Evolutionary conservation across 1,139 yeast species (phyloP).

Genomic region (Geotrichum macrosporum): DNA sequence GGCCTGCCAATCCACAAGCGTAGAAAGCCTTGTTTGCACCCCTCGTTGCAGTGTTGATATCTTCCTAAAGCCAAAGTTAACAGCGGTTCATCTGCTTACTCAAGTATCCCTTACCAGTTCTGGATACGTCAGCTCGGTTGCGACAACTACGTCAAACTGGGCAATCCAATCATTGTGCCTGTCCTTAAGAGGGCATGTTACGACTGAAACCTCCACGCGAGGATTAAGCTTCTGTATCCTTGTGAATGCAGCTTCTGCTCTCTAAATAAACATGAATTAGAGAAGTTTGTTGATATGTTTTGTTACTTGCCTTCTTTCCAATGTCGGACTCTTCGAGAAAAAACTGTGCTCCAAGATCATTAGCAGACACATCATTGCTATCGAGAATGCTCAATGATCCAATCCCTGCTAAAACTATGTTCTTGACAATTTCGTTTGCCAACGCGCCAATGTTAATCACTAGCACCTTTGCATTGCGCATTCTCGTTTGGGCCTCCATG

Average conservation of each 20-base stretch:
- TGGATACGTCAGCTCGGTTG: constrained; percentile 55
- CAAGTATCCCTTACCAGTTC: constrained; percentile 33
- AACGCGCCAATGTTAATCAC: constrained; percentile 65
- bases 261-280: constrained; percentile 26
- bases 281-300: constrained; percentile 1
- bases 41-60: constrained; percentile 53
- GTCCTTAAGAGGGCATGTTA: constrained; percentile 38
- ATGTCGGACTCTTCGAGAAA: constrained; percentile 50
- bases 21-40: constrained; percentile 58
- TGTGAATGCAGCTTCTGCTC: constrained; percentile 52
- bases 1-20: constrained; percentile 66
- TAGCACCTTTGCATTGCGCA: constrained; percentile 69
- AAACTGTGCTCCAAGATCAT: constrained; percentile 74
- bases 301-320: constrained; percentile 32
- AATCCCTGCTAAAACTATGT: constrained; percentile 82
- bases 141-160: constrained; percentile 69
- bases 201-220: constrained; percentile 52
- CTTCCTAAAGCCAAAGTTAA: constrained; percentile 11
- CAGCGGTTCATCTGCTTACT: background rate
- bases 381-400: constrained; percentile 74
- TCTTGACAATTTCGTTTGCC: constrained; percentile 78
- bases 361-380: constrained; percentile 48
- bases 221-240: constrained; percentile 71
- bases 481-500: constrained; percentile 78
- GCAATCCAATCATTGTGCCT: constrained; percentile 45